These are phyloP conservation scores for Zelopaecilomyces penicillatus DNA, from an alignment of 2,329 filamentous ascomycete species.

Conservation along the genomic window DNA sequence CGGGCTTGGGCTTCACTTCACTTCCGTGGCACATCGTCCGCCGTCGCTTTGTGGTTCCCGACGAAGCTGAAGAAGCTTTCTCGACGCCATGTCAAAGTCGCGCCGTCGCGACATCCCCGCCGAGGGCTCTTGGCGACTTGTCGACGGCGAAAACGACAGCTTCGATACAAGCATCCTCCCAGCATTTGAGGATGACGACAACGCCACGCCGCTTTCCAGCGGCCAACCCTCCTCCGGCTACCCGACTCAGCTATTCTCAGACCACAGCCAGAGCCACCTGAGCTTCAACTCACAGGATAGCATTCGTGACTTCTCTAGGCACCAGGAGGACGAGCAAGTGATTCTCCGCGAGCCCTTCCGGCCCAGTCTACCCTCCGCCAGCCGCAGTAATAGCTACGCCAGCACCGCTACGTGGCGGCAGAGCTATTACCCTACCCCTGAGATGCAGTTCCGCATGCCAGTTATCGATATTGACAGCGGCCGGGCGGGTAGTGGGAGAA, in stretches of 20 bases:
- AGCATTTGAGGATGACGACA: slow-evolving; percentile 31
- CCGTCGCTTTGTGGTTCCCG: slow-evolving; percentile 1
- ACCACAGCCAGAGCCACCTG: slow-evolving; percentile 24
- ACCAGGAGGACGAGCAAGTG: slow-evolving; percentile 47
- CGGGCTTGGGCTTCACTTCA: slow-evolving; percentile 1
- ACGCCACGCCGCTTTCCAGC: slow-evolving; percentile 30
- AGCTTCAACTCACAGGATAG: slow-evolving; percentile 46
- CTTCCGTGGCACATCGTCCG: background rate
- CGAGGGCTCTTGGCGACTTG: slow-evolving; percentile 52
- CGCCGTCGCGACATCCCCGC: slow-evolving; percentile 26
- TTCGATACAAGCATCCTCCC: slow-evolving; percentile 49
- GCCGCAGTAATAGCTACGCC: slow-evolving; percentile 7
- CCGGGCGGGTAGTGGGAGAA: slow-evolving; percentile 23
- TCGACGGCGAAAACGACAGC: slow-evolving; percentile 53
- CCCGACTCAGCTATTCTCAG: slow-evolving; percentile 40
- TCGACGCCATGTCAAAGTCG: slow-evolving; percentile 3
- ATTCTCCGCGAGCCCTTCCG: slow-evolving; percentile 48
- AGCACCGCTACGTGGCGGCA: slow-evolving; percentile 9
- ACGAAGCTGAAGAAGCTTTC: background rate
- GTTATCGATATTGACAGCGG: slow-evolving; percentile 33
- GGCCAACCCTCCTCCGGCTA: slow-evolving; percentile 24
- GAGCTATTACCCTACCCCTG: slow-evolving; percentile 31
- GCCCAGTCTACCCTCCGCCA: slow-evolving; percentile 38
- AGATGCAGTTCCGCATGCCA: slow-evolving; percentile 48
- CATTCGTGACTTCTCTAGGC: slow-evolving; percentile 44